Evolutionary conservation across 208 protist species (phyloP).

Genomic region (Trypanosoma boissoni): DNA sequence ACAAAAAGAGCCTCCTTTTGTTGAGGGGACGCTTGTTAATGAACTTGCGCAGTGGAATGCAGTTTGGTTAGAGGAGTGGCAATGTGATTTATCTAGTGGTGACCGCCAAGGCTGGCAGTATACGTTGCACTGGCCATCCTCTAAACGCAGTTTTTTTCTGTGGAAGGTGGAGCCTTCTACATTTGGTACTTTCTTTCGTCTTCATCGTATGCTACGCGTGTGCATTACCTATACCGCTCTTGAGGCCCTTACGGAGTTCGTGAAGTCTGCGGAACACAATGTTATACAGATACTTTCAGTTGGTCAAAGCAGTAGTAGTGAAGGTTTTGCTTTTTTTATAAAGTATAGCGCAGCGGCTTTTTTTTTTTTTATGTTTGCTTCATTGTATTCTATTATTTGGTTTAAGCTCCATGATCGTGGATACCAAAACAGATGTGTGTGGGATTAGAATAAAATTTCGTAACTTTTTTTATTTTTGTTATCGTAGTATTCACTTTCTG

Average conservation of each 20-base stretch:
- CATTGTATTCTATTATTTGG: neutral
- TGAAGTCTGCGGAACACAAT: neutral
- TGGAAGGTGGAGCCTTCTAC: neutral
- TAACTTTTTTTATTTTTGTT: slow-evolving; percentile 9
- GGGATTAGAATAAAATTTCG: too few species aligned
- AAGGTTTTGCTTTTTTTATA: too few species aligned
- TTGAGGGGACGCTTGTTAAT: neutral
- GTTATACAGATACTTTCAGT: too few species aligned
- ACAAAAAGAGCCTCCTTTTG: slow-evolving; percentile 4
- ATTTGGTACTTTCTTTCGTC: slow-evolving; percentile 1
- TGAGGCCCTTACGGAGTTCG: neutral
- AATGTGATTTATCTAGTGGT: slow-evolving; percentile 1
- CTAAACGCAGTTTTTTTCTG: neutral
- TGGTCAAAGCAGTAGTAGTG: too few species aligned
- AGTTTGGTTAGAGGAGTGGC: slow-evolving; percentile 9
- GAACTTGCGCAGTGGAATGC: neutral
- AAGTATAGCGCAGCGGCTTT: too few species aligned
- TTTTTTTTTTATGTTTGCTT: slow-evolving; percentile 10
- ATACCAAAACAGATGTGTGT: too few species aligned
- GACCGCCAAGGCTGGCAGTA: slow-evolving; percentile 13
- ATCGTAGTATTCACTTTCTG: neutral
- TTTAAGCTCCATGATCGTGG: neutral
- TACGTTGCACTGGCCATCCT: slow-evolving; percentile 7
- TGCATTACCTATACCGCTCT: neutral
- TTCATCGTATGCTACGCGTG: neutral